Conservation (phyloP, 805 yeast species). For the Ogataea neopini region DNA sequence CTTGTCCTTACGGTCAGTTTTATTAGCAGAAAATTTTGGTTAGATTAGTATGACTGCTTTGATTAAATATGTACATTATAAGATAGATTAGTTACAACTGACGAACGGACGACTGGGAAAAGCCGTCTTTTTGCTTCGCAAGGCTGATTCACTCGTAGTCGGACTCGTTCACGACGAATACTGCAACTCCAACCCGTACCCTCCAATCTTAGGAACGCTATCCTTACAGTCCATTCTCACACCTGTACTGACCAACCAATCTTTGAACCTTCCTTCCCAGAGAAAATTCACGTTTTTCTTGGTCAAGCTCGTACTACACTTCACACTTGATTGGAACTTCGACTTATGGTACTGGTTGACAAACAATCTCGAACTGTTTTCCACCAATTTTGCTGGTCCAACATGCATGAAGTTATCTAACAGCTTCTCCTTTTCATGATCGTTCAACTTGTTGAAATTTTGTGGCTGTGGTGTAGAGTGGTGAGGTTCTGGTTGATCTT, state of each 20-base stretch:
- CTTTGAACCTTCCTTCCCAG: slow-evolving; percentile 89
- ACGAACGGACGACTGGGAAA: no score
- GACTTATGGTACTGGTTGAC: slow-evolving; percentile 46
- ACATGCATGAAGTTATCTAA: slow-evolving; percentile 27
- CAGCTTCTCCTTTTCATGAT: slow-evolving; percentile 23
- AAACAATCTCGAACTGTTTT: slow-evolving; percentile 25
- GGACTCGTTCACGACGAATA: slow-evolving; percentile 52
- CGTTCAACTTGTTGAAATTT: slow-evolving; percentile 23
- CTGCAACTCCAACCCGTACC: slow-evolving; percentile 62
- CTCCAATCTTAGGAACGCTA: slow-evolving; percentile 46
- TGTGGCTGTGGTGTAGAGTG: not conserved
- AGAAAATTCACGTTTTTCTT: slow-evolving; percentile 60
- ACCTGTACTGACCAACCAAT: slow-evolving; percentile 78
- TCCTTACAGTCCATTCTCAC: slow-evolving; percentile 49
- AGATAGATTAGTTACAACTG: no score
- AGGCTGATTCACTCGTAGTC: no score
- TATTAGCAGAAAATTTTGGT: no score
- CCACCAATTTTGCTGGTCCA: slow-evolving; percentile 22
- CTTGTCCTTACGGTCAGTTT: no score
- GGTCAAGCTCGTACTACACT: slow-evolving; percentile 67
- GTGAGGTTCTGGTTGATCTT: not conserved
- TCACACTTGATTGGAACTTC: slow-evolving; percentile 69
- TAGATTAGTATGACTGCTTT: no score
- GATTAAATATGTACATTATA: no score
- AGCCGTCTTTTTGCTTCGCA: no score